Percentiles rank a stretch among this genome's conserved stretches.
phyloP scores from a whole-genome alignment of 2,329 filamentous ascomycete species.

The Verticillium alfalfae region DNA sequence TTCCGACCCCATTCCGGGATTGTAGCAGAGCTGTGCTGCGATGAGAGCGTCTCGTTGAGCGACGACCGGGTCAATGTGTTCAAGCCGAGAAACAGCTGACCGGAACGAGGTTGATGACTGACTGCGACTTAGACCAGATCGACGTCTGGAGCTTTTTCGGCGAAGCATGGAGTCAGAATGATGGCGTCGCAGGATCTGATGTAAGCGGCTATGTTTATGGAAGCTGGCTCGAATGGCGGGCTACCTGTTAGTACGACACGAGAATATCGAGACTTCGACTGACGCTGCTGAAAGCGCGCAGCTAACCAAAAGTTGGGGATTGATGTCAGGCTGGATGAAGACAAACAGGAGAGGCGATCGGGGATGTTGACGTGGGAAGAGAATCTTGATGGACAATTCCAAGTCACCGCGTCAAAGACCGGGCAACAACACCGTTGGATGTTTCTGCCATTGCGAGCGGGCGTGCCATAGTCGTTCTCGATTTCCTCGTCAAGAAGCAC shows the following conservation, averaged over 20 bases:
- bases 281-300: constrained; percentile 8
- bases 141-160: constrained; percentile 40
- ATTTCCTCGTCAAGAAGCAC: too few relatives aligned
- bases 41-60: constrained; percentile 56
- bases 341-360: not conserved
- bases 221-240: not conserved
- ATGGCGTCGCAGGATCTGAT: not conserved
- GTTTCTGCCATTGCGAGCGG: too few relatives aligned
- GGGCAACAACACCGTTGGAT: too few relatives aligned
- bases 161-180: constrained; percentile 34
- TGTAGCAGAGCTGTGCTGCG: constrained; percentile 57
- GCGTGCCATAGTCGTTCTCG: too few relatives aligned
- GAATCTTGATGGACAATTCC: not conserved
- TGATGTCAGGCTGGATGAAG: not conserved
- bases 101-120: constrained; percentile 46
- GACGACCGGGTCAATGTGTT: constrained; percentile 41
- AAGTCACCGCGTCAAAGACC: not conserved
- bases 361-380: not conserved
- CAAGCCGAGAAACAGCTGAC: constrained; percentile 34
- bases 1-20: constrained; percentile 39
- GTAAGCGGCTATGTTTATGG: not conserved
- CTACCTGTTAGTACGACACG: constrained; percentile 3
- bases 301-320: constrained; percentile 10
- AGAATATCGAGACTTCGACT: constrained; percentile 9
- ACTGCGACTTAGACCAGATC: constrained; percentile 38